Conservation (phyloP, 495 filamentous ascomycete species). For the Acidomyces sp. region DNA sequence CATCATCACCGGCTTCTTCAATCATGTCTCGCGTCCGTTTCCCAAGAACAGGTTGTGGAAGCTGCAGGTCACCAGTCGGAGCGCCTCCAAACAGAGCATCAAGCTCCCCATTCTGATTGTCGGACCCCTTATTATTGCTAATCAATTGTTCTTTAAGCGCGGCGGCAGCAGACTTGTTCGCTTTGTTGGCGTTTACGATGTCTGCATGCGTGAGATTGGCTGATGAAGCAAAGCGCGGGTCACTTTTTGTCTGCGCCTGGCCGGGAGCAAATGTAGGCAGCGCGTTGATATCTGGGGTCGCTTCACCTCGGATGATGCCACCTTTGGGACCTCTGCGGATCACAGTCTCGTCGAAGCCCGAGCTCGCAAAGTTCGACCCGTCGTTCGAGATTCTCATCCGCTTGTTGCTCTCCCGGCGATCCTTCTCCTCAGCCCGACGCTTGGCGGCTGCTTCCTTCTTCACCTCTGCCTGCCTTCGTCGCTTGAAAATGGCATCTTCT, state of each 20-base stretch:
- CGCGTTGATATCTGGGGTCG: conserved; percentile 19
- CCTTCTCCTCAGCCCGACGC: conserved; percentile 58
- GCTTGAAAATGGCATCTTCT: conserved; percentile 85
- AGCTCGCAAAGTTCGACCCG: neutral
- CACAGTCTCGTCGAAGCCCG: conserved; percentile 16
- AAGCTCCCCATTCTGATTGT: conserved; percentile 13
- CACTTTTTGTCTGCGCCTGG: conserved; percentile 15
- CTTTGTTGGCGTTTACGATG: conserved; percentile 52
- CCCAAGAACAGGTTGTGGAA: conserved; percentile 6
- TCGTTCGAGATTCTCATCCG: conserved; percentile 21
- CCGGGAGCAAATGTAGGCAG: conserved; percentile 20
- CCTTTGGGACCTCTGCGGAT: conserved; percentile 14
- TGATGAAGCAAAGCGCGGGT: conserved; percentile 10
- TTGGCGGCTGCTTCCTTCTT: conserved; percentile 64
- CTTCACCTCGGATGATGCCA: conserved; percentile 14
- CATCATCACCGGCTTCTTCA: conserved; percentile 16
- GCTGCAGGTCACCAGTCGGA: neutral
- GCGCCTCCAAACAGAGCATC: conserved; percentile 12
- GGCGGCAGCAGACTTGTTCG: conserved; percentile 90
- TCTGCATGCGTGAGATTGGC: conserved; percentile 16
- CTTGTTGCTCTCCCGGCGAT: conserved; percentile 40
- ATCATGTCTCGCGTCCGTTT: conserved; percentile 19
- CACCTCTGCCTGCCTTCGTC: conserved; percentile 71
- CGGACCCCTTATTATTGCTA: conserved; percentile 28
- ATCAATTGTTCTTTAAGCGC: conserved; percentile 72